Base-by-base conservation (phyloP, 2,329 filamentous ascomycete species). In the Thermothelomyces thermophilus region DNA sequence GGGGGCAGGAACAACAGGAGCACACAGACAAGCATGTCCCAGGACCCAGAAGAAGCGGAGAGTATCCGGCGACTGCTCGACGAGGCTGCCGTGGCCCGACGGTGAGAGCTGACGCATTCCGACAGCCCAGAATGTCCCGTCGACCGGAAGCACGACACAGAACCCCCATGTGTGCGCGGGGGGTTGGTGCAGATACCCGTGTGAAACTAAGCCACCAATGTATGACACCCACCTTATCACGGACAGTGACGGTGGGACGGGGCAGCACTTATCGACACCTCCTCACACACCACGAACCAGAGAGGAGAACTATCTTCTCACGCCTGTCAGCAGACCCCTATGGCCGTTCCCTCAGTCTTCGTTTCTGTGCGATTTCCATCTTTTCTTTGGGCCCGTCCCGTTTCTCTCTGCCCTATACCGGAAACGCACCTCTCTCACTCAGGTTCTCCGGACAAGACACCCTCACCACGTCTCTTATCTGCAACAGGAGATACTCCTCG, bases 121-220 rank as follows among this genome's bases (percentile, higher is more conserved):
- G 28, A 34, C 44, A 36, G 24, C 20, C 24, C 9, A 26, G 24
- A 26, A 9, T 5, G 9, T n/a, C 36, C 24, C 13, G 20, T 26
- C 13, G 35, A n/a, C 33, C 8, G 37, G n/a, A 17, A 16, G n/a
- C 39, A n/a, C 35, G 14, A 28, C 22, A 22, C 31, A 22, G 43
- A 22, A 30, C 5, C 14, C 13, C 9, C 17, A 14, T 11, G 5
- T 19, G 10, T 10, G 36, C n/a, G 17, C 14, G 34, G 41, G 20
- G 17, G 19, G 16, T n/a, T n/a, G n/a, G n/a, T 51, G 49, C 49
- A 14, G 40, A 40, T 47, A 51, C n/a, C 49, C 49, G 49, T n/a
- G 49, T 42, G 37, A 28, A 31, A 51, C 43, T 40, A 35, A 28
- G 19, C 34, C 11, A 22, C 33, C 17, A 9, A 24, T 35, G 10